Evolutionary conservation across 169 alveolate species (phyloP), one percentile per base, ranked within the genome.

Genomic region (Cryptosporidium felis): DNA sequence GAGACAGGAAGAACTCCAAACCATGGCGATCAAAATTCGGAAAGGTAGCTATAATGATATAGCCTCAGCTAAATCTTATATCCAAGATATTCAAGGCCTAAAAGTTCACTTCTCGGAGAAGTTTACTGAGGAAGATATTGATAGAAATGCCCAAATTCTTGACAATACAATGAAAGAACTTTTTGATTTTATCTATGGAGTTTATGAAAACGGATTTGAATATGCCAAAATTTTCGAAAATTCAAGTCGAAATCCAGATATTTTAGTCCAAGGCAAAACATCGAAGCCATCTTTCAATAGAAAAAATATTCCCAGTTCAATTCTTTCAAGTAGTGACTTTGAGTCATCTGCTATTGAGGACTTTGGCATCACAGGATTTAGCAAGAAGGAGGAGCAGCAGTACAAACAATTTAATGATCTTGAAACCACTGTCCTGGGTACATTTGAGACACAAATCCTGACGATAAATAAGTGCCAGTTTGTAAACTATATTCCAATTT

Each of bases 1-100:
- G 85, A 74, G 85, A 49, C 85, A 74, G 9, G 85, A 74, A 16
- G 85, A 74, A 23, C 58, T 74, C 16, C 85, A 74, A 16, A 74
- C 26, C 18, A 30, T 74, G 30, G 85, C 67, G 23, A 12, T 74
- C 10, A 51, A 58, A 56, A 53, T 74, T 26, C 51, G 53, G 21
- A 74, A 21, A 74, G 85, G 85, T 18, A 67, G 56, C 18, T 74
- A 51, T 16, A 18, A 26, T 3, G 67, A 74, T 38, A 74, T 74
- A 14, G 56, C 8, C 44, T 16, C 65, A 16, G 67, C 85, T 5
- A 49, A 74, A 49, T 28, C 42, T 3, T 74, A 74, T 23, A 74
- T 74, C 2, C 60, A 74, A 21, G 66, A 74, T n/a, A 26, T 34
- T 2, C 42, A 56, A 12, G 44, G 51, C 10, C 6, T 53, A 53